Evolutionary conservation across 192 early-diverging fungal species (phyloP).

Genomic region (Backusella psychrophila): DNA sequence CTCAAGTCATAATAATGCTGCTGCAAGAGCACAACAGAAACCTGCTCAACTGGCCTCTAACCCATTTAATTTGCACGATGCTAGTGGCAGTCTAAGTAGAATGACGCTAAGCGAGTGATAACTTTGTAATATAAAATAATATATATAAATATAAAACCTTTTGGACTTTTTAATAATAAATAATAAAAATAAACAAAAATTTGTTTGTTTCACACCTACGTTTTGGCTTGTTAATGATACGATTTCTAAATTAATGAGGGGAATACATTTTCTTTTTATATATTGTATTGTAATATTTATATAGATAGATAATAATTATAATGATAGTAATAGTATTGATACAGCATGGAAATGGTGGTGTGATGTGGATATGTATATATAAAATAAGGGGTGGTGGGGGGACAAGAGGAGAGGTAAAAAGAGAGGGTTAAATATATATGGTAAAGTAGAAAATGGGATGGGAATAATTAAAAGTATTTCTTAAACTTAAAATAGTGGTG

Average conservation of each 20-base stretch:
- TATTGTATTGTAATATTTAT: no score
- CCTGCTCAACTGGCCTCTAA: not conserved
- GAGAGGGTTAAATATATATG: not conserved
- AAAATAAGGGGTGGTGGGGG: not conserved
- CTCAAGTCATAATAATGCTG: constrained; percentile 24
- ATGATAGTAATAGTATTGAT: not conserved
- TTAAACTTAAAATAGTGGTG: not conserved
- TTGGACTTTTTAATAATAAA: not conserved
- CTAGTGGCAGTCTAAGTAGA: constrained; percentile 31
- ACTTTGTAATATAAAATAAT: not conserved
- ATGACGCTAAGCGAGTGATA: constrained; percentile 30
- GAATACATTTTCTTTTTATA: not conserved
- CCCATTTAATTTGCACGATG: constrained; percentile 30
- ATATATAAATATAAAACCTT: not conserved
- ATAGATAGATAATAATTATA: not conserved
- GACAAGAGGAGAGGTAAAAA: not conserved
- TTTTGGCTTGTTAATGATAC: not conserved
- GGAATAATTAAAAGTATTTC: not conserved
- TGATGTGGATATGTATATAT: not conserved
- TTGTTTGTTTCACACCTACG: not conserved
- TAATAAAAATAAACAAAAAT: not conserved
- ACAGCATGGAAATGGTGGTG: not conserved
- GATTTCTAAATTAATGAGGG: not conserved
- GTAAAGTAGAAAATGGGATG: not conserved
- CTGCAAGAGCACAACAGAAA: constrained; percentile 27